Conservation (phyloP, 352 stramenopile species). For the Globisporangium irregulare region DNA sequence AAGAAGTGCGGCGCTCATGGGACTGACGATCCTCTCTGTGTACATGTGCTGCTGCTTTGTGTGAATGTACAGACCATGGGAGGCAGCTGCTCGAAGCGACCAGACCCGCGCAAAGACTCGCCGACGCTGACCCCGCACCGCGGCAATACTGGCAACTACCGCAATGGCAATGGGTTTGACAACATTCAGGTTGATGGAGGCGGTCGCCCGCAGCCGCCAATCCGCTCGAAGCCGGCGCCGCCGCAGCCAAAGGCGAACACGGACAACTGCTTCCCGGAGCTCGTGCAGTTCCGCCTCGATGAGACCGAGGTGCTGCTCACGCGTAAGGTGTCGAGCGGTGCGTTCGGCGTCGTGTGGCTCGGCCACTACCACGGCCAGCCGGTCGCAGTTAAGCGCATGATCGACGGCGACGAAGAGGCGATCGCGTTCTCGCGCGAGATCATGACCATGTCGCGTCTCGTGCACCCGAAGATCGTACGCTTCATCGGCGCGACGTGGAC, state of each 20-base stretch:
- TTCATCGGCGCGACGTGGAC: constrained; percentile 88
- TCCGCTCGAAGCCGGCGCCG: constrained; percentile 1
- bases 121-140: constrained; percentile 10
- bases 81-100: constrained; percentile 11
- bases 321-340: constrained; percentile 78
- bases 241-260: constrained; percentile 26
- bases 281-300: constrained; percentile 72
- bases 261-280: constrained; percentile 69
- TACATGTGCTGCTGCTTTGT: background rate
- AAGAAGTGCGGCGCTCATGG: background rate
- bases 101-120: constrained; percentile 9
- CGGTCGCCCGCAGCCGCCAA: constrained; percentile 2
- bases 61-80: constrained; percentile 12
- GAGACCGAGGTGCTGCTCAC: constrained; percentile 81
- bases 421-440: constrained; percentile 81
- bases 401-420: constrained; percentile 73
- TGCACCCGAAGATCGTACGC: constrained; percentile 80
- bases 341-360: constrained; percentile 83
- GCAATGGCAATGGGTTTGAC: background rate
- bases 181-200: background rate
- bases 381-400: constrained; percentile 86
- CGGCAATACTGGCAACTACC: constrained; percentile 4
- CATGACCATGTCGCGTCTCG: constrained; percentile 77
- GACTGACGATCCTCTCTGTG: background rate
- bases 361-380: constrained; percentile 85